Conservation (phyloP, 1,139 yeast genomes). For the Diutina scorzettiae region DNA sequence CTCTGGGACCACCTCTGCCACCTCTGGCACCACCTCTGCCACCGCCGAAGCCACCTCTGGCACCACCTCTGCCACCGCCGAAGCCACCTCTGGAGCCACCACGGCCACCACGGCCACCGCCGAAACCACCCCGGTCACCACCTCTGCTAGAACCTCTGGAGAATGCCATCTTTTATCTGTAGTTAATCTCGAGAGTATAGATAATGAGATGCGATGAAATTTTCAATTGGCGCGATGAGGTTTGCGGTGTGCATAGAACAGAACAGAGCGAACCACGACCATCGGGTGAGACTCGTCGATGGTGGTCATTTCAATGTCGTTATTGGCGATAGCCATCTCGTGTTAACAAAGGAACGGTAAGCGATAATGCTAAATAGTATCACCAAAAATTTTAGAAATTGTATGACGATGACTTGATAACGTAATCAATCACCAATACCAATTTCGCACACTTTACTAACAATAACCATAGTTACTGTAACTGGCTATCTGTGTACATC, state of each 20-base stretch:
- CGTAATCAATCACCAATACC: no score
- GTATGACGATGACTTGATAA: no score
- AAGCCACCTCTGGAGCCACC: constrained; percentile 16
- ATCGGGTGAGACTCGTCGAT: no score
- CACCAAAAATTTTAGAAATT: no score
- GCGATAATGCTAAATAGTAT: no score
- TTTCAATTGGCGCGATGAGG: constrained; percentile 5
- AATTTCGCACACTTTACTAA: no score
- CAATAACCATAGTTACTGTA: no score
- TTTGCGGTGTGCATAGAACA: constrained; percentile 6
- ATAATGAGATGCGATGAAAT: constrained; percentile 4
- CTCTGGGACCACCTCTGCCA: constrained; percentile 16
- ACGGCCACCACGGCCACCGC: constrained; percentile 12
- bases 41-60: constrained; percentile 13
- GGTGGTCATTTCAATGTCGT: no score
- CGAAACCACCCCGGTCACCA: constrained; percentile 5
- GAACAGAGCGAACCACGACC: no score
- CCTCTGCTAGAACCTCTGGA: constrained; percentile 20
- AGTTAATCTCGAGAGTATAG: constrained; percentile 1
- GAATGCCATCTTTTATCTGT: constrained; percentile 17
- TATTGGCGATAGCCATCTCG: no score
- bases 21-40: constrained; percentile 31
- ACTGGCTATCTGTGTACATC: no score
- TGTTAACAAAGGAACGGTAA: no score
- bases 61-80: constrained; percentile 23